Conservation (phyloP, 1,139 yeast genomes). For the Yamadazyma aaseri region DNA sequence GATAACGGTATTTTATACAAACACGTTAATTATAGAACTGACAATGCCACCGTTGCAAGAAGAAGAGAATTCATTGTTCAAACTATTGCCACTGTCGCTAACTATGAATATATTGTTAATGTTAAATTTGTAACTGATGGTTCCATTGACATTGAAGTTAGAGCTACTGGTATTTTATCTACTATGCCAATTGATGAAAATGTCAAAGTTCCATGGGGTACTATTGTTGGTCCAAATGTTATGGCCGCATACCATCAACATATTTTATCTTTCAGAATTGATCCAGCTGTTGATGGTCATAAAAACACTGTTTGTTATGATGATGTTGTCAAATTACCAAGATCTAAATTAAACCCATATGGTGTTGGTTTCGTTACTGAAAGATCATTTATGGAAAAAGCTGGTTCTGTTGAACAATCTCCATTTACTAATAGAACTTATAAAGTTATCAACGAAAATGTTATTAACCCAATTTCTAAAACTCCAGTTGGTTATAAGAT, state of each 20-base stretch:
- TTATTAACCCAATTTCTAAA: conserved; percentile 71
- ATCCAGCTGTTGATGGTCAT: conserved; percentile 86
- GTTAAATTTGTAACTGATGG: conserved; percentile 82
- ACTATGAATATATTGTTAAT: conserved; percentile 82
- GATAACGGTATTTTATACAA: conserved; percentile 74
- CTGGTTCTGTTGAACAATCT: conserved; percentile 73
- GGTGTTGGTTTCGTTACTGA: conserved; percentile 75
- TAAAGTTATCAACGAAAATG: conserved; percentile 78
- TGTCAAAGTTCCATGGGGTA: conserved; percentile 78
- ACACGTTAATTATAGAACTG: conserved; percentile 82
- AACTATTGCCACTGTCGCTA: conserved; percentile 86
- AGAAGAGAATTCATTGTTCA: conserved; percentile 84
- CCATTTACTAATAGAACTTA: conserved; percentile 75
- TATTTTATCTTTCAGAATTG: conserved; percentile 78
- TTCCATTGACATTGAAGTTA: conserved; percentile 75
- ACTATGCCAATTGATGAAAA: conserved; percentile 83
- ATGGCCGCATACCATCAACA: conserved; percentile 92
- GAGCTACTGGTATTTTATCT: conserved; percentile 86
- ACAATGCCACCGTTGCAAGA: conserved; percentile 73
- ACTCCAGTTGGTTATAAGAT: conserved; percentile 84
- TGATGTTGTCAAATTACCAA: conserved; percentile 68
- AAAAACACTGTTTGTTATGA: conserved; percentile 74
- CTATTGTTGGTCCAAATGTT: conserved; percentile 80
- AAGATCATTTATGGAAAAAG: conserved; percentile 64
- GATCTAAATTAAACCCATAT: conserved; percentile 59